Evolutionary conservation across 306 rosid species (phyloP).

Genomic region (Senna siamea): DNA sequence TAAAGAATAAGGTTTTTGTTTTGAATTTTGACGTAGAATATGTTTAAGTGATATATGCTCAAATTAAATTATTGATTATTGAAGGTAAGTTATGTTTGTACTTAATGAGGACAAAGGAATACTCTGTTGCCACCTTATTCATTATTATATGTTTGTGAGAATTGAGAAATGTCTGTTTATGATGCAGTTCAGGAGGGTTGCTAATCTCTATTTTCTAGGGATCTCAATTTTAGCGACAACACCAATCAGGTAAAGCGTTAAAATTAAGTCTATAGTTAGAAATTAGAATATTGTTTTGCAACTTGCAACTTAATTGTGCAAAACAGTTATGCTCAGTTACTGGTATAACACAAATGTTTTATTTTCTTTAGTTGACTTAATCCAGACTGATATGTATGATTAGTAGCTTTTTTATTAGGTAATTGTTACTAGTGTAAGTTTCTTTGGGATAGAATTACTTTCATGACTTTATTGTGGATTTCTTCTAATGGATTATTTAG

Average conservation of each 20-base stretch:
- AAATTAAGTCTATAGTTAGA: slow-evolving; percentile 21
- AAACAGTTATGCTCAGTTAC: slow-evolving; percentile 15
- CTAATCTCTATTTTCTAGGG: slow-evolving; percentile 81
- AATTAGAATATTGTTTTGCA: slow-evolving; percentile 28
- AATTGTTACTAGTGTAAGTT: too few relatives aligned
- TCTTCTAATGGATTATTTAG: too few relatives aligned
- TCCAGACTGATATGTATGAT: not conserved
- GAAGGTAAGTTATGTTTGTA: slow-evolving; percentile 7
- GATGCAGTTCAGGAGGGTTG: slow-evolving; percentile 91
- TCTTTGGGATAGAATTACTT: too few relatives aligned
- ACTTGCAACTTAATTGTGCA: slow-evolving; percentile 27
- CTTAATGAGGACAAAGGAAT: slow-evolving; percentile 9
- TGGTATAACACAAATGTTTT: slow-evolving; percentile 2
- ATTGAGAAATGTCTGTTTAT: slow-evolving; percentile 35
- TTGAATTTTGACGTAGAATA: slow-evolving; percentile 27
- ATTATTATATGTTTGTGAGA: slow-evolving; percentile 33
- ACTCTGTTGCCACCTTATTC: slow-evolving; percentile 22
- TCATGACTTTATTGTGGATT: too few relatives aligned
- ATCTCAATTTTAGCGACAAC: slow-evolving; percentile 87
- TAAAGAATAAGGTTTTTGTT: slow-evolving; percentile 8
- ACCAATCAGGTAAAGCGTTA: slow-evolving; percentile 66
- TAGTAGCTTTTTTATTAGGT: slow-evolving; percentile 4
- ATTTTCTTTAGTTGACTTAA: slow-evolving; percentile 21
- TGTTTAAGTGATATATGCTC: not conserved
- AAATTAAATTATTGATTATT: slow-evolving; percentile 2